Percentiles rank a stretch among this genome's conserved stretches.
These are phyloP conservation scores for Penicillium nordicum DNA, from an alignment of 2,329 filamentous ascomycete genomes.

Conservation along the genomic window DNA sequence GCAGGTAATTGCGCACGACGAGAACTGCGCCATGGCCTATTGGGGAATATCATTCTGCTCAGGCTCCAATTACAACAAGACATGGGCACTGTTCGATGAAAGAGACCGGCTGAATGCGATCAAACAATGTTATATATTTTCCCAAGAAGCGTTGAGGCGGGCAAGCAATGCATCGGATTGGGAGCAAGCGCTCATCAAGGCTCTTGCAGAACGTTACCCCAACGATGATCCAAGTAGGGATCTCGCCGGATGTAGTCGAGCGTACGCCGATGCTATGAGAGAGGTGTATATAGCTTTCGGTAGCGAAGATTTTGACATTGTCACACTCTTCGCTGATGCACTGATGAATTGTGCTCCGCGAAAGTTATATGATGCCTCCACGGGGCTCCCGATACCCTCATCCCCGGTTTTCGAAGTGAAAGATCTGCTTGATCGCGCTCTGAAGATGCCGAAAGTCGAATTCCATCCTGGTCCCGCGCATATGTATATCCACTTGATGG, in stretches of 20 bases:
- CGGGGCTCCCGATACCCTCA: slow-evolving; percentile 27
- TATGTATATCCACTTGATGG: slow-evolving; percentile 72
- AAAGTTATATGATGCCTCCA: slow-evolving; percentile 60
- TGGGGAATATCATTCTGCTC: slow-evolving; percentile 23
- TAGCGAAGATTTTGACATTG: slow-evolving; percentile 57
- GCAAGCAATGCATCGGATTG: slow-evolving; percentile 16
- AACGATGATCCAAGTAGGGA: slow-evolving; percentile 14
- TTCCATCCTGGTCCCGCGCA: slow-evolving; percentile 68
- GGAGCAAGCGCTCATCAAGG: slow-evolving; percentile 22
- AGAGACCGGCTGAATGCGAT: slow-evolving; percentile 16
- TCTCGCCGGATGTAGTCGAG: slow-evolving; percentile 12
- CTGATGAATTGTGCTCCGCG: slow-evolving; percentile 64
- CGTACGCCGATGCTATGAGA: slow-evolving; percentile 18
- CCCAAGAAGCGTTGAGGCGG: slow-evolving; percentile 13
- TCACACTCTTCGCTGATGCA: slow-evolving; percentile 59
- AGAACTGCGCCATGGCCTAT: slow-evolving; percentile 33
- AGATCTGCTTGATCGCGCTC: slow-evolving; percentile 54
- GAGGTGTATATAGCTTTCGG: slow-evolving; percentile 7
- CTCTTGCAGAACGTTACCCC: slow-evolving; percentile 20
- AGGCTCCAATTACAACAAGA: slow-evolving; percentile 23
- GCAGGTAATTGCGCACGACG: slow-evolving; percentile 28
- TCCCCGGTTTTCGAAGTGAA: slow-evolving; percentile 58
- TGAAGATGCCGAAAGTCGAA: slow-evolving; percentile 48
- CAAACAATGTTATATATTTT: slow-evolving; percentile 12
- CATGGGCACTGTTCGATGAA: slow-evolving; percentile 19